Base-by-base conservation (phyloP, 2,329 filamentous ascomycete genomes). In the Pseudogymnoascus destructans region DNA sequence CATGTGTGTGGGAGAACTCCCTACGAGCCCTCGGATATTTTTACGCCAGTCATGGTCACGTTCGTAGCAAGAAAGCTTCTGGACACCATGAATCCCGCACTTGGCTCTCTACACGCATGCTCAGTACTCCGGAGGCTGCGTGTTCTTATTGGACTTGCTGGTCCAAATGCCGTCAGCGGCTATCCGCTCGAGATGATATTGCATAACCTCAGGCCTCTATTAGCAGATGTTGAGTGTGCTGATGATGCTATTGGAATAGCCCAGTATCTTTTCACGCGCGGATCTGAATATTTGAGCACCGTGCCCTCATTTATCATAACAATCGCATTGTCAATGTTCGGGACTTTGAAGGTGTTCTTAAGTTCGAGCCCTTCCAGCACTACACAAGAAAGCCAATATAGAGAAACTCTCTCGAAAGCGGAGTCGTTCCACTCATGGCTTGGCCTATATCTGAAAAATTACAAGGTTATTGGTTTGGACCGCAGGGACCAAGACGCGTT, bases 101-200 rank as follows among this genome's bases (percentile, higher is more conserved):
- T 97, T 5, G 95, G 93, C 0, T 87, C 93, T 17, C 75, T 96
- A 4, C 87, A 96, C 70, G 86, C 88, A 35, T 93, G 89, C 68
- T 86, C 89, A 1, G 83, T 95, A 3, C 78, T 98, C 57, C 84
- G 91, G 36, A 95, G 95, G 68, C 78, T 97, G 52, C 80, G 90
- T 32, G 80, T 96, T 7, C 73, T 97, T 13, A 78, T 97, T 23
- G 86, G 83, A 60, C 74, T 97, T 49, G 86, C 89, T 23, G 90
- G 89, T 0, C 70, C 80, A 0, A 77, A 84, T 56, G 87, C 87
- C n/a, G 75, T 86, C 21, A 74, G 81, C 38, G 87, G 86, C 0
- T 97, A 97, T 67, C 87, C 89, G 9, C 70, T 96, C 11, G 89
- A 98, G 70, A 93, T 96, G 87, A 77, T 95, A 0, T 76, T 98